These are phyloP conservation scores for Saccharomycopsis babjevae DNA, from an alignment of 805 yeast genomes.

Conservation along the genomic window DNA sequence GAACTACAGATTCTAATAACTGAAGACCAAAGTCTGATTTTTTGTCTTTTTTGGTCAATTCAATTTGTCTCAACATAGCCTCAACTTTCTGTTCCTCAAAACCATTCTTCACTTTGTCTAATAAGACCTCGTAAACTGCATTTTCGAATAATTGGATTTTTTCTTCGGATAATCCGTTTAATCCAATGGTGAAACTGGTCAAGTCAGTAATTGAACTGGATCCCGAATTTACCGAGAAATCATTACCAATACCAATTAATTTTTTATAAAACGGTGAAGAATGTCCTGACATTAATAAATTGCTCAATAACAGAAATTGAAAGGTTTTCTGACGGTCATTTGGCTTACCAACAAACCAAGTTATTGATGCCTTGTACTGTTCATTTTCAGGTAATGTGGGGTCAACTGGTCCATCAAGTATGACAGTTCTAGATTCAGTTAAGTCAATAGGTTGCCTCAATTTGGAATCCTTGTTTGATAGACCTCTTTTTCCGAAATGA, in stretches of 20 bases:
- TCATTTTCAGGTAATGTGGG: conserved; percentile 56
- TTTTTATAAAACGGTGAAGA: conserved; percentile 81
- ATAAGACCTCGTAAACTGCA: conserved; percentile 38
- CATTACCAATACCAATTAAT: conserved; percentile 78
- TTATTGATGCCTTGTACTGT: conserved; percentile 72
- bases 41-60: conserved; percentile 72
- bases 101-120: conserved; percentile 32
- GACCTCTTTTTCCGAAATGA: conserved; percentile 42
- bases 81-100: conserved; percentile 56
- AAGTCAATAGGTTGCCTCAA: conserved; percentile 36
- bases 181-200: conserved; percentile 73
- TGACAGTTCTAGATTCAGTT: conserved; percentile 26
- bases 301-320: conserved; percentile 58
- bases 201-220: conserved; percentile 71
- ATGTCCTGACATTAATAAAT: conserved; percentile 79
- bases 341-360: conserved; percentile 82
- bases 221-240: conserved; percentile 81
- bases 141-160: conserved; percentile 37
- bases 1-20: conserved; percentile 60
- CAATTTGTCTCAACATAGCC: conserved; percentile 83
- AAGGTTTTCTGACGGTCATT: conserved; percentile 59
- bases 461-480: conserved; percentile 25
- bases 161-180: conserved; percentile 56
- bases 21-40: conserved; percentile 85
- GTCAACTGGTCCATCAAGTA: conserved; percentile 68